phyloP scores from a whole-genome alignment of 2,329 filamentous ascomycete genomes.

The Fonsecaea nubica region DNA sequence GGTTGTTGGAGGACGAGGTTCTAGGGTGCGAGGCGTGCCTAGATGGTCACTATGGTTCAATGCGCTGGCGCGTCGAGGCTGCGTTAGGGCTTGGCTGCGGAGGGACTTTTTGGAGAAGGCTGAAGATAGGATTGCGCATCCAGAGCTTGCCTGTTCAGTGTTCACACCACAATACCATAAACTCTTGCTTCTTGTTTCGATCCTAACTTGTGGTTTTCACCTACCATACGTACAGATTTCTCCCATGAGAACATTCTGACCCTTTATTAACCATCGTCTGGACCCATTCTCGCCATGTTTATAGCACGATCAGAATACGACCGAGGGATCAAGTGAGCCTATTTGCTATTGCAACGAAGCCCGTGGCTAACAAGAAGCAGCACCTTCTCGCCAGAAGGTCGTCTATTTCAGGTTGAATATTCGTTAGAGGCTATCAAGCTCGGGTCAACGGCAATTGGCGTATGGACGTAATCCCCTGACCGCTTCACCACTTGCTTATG shows the following conservation, averaged over 20 bases:
- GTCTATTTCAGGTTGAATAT: constrained; percentile 99
- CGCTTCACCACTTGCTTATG: background rate
- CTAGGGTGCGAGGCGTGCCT: background rate
- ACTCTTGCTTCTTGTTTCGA: background rate
- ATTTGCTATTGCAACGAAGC: constrained; percentile 27
- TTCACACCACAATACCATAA: background rate
- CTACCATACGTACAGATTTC: background rate
- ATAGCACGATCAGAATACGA: constrained; percentile 99
- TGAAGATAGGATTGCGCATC: constrained; percentile 22
- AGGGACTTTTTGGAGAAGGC: constrained; percentile 8
- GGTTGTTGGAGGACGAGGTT: background rate
- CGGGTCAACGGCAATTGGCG: constrained; percentile 95
- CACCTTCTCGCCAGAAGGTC: constrained; percentile 99
- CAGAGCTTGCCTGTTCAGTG: constrained; percentile 14
- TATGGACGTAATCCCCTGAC: constrained; percentile 48
- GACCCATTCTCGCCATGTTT: constrained; percentile 70
- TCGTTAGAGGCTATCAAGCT: constrained; percentile 99
- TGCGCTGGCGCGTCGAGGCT: constrained; percentile 14
- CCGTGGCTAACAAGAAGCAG: constrained; percentile 55
- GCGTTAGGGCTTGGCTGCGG: constrained; percentile 14
- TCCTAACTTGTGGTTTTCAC: background rate
- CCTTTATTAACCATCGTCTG: background rate
- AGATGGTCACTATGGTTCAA: background rate
- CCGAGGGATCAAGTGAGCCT: constrained; percentile 91
- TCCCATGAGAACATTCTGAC: background rate